phyloP scores from a whole-genome alignment of 257 asterid species.

The Eucommia ulmoides region DNA sequence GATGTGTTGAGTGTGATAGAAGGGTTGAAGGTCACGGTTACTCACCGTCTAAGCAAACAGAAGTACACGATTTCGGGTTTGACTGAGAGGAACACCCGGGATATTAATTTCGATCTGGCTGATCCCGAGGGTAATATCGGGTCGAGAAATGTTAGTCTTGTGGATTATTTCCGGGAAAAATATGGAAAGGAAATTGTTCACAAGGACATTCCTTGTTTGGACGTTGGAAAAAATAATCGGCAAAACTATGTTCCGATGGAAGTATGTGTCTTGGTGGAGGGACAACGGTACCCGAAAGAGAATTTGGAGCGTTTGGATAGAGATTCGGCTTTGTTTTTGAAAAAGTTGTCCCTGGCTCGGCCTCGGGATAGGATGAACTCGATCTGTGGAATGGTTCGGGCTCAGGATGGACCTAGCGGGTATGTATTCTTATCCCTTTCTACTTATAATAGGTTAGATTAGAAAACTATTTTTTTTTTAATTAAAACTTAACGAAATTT shows the following conservation, averaged over 20 bases:
- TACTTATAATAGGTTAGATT: too few species aligned
- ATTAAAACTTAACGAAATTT: too few species aligned
- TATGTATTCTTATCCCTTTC: slow-evolving; percentile 15
- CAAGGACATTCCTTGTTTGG: slow-evolving; percentile 43
- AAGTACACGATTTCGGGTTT: slow-evolving; percentile 33
- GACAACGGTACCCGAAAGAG: slow-evolving; percentile 56
- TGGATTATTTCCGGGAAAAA: slow-evolving; percentile 39
- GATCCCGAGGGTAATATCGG: slow-evolving; percentile 38
- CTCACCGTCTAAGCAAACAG: slow-evolving; percentile 45
- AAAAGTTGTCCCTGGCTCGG: slow-evolving; percentile 26
- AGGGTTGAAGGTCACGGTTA: slow-evolving; percentile 57
- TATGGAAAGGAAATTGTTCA: slow-evolving; percentile 28
- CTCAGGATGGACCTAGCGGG: slow-evolving; percentile 72
- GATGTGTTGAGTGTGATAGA: slow-evolving; percentile 16
- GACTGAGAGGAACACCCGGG: slow-evolving; percentile 8
- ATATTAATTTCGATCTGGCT: slow-evolving; percentile 15
- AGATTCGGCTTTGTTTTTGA: slow-evolving; percentile 13
- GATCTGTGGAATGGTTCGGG: slow-evolving; percentile 39
- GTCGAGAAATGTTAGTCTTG: slow-evolving; percentile 13
- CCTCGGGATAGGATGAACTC: slow-evolving; percentile 30
- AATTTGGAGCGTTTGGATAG: slow-evolving; percentile 32
- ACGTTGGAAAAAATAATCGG: slow-evolving; percentile 31
- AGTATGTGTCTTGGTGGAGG: slow-evolving; percentile 50
- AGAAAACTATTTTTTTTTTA: too few species aligned
- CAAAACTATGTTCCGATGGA: slow-evolving; percentile 55